These are phyloP conservation scores for Amauroascus verrucosus DNA, from an alignment of 2,329 filamentous ascomycete genomes.

Conservation along the genomic window DNA sequence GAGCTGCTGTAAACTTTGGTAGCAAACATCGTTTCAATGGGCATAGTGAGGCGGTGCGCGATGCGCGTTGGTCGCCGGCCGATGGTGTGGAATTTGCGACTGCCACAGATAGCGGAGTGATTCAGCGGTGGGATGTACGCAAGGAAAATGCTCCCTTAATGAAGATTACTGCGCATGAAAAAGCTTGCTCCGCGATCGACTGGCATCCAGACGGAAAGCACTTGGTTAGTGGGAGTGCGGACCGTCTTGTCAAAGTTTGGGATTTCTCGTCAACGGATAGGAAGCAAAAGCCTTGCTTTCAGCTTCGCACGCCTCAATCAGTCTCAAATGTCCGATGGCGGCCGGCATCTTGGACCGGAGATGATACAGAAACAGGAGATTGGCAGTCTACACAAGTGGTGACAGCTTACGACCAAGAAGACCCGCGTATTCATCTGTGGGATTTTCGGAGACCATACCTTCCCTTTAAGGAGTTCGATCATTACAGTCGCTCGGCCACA, in stretches of 20 bases:
- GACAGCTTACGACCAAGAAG: slow-evolving; percentile 52
- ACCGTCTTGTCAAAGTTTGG: slow-evolving; percentile 55
- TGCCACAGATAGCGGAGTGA: slow-evolving; percentile 52
- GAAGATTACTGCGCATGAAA: slow-evolving; percentile 52
- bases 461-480: slow-evolving; percentile 52
- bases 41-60: slow-evolving; percentile 51
- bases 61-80: slow-evolving; percentile 55
- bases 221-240: slow-evolving; percentile 51
- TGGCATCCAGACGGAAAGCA: slow-evolving; percentile 60
- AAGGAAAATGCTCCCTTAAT: slow-evolving; percentile 47
- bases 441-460: slow-evolving; percentile 52
- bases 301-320: slow-evolving; percentile 52
- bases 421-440: slow-evolving; percentile 54
- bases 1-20: slow-evolving; percentile 43
- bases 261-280: slow-evolving; percentile 49
- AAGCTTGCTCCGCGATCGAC: slow-evolving; percentile 52
- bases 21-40: slow-evolving; percentile 48
- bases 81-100: slow-evolving; percentile 54
- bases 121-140: slow-evolving; percentile 56
- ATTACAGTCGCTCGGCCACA: slow-evolving; percentile 45
- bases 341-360: slow-evolving; percentile 47
- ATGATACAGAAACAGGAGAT: slow-evolving; percentile 41
- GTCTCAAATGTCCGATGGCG: slow-evolving; percentile 54
- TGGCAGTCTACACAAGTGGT: slow-evolving; percentile 54
- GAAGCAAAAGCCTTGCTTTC: slow-evolving; percentile 49